Base-by-base conservation (phyloP, 768 basidiomycete genomes). In the Auriscalpium vulgare region DNA sequence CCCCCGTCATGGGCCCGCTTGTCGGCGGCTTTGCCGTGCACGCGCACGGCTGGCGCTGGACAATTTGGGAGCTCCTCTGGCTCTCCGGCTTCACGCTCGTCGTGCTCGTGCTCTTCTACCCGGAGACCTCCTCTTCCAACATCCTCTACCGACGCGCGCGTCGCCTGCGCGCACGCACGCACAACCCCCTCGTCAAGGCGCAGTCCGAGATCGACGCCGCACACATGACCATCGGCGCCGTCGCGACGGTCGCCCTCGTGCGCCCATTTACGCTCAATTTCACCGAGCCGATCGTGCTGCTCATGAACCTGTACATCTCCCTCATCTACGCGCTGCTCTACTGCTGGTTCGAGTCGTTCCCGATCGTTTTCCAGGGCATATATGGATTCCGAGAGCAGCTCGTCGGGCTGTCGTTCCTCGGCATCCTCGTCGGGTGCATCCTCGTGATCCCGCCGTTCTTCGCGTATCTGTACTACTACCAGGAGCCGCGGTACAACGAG, bases 11-110 rank as follows among this genome's bases (percentile, higher is more conserved):
- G 10, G 68, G 69, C 0, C 69, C 69, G 10, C 58, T 68, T 4
- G 60, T 69, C 14, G 69, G 68, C 21, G 69, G 68, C 5, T 71
- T 71, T 47, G 68, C 66, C 4, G 68, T 64, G 2, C 63, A 68
- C 56, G 62, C 56, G 8, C 50, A 71, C 40, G 56, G 58, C 16
- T 71, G 68, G 69, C 56, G 57, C 43, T 71, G 69, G 68, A 67
- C 68, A 19, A 62, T 67, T 51, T 66, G 65, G 61, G 65, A 58
- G 40, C 40, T 71, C 35, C 55, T 69, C 34, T 71, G 68, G 68
- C 61, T 71, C 44, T 63, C 64, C 5, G 58, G 64, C 4, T 62
- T 61, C 45, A 49, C 67, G 6, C 56, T 69, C 19, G 56, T 64
- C 2, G 62, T 69, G 37, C 61, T 71, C n/a, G 47, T 64, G n/a